Evolutionary conservation across 2,329 filamentous ascomycete species (phyloP), one percentile per base, ranked within the genome.

Genomic region (Cadophora sp.): DNA sequence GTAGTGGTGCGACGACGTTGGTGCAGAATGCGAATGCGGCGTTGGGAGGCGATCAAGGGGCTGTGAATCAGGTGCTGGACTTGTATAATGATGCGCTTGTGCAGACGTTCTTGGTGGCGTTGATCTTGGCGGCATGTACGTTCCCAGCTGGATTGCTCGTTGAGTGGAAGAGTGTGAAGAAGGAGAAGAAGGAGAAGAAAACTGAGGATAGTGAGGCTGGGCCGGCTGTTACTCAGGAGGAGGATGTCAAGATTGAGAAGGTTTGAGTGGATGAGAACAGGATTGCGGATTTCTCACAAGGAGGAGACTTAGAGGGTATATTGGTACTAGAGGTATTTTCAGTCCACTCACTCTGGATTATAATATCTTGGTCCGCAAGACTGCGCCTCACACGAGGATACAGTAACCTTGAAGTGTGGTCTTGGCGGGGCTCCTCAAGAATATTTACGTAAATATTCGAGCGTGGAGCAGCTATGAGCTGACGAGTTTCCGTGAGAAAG

Each of bases 41-140:
- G 9, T 22, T 63, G 22, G 65, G 59, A 29, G 59, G 37, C 8
- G 34, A 66, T 24, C 3, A 27, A 6, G 34, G 27, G n/a, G 51
- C 37, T 12, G 75, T 87, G 1, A 65, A 74, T 1, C 77, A 77
- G 1, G 83, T 89, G 34, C 78, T 86, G 9, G 55, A 72, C 0
- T 84, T 83, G 0, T 89, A 89, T 77, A 88, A 87, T 72, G 67
- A 76, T 12, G 82, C 85, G 0, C 73, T 89, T n/a, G 81, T 80
- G 7, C 77, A 83, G 67, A 82, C 82, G 0, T 89, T 86, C 74
- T 86, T 86, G 71, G 85, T 87, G 14, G 79, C 81, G 14, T 79
- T 85, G 6, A 86, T 84, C 0, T 77, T 85, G 71, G 79, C 80
- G 5, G 76, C 77, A 2, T 48, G 86, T 12, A 83, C 81, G 8